Evolutionary conservation across 2,329 filamentous ascomycete species (phyloP).

Genomic region (Cladosporium austrohemisphaericum): DNA sequence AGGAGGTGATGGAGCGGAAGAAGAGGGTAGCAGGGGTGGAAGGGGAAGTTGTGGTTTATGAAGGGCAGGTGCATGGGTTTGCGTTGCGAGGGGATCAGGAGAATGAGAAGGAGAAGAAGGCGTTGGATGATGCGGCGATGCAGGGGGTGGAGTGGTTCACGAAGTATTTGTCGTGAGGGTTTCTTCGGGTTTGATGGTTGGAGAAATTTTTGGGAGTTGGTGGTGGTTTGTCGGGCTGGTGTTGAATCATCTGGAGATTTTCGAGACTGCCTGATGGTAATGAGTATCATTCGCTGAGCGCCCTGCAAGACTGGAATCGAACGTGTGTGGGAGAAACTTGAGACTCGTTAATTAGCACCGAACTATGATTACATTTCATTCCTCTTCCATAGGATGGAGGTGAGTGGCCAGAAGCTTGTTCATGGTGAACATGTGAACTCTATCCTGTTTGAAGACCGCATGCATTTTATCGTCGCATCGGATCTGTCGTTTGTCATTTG

Average conservation of each 20-base stretch:
- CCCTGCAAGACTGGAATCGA: no score
- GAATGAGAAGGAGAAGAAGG: slow-evolving; percentile 44
- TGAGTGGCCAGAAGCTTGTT: slow-evolving; percentile 92
- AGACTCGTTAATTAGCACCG: no score
- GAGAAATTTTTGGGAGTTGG: no score
- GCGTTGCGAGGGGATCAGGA: slow-evolving; percentile 42
- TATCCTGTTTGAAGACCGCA: slow-evolving; percentile 84
- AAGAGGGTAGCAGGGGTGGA: slow-evolving; percentile 28
- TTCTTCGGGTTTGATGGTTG: no score
- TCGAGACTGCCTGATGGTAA: no score
- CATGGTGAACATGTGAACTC: slow-evolving; percentile 99
- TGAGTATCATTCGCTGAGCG: no score
- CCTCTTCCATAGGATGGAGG: slow-evolving; percentile 77
- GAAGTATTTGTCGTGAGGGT: slow-evolving; percentile 17
- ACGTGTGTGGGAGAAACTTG: no score
- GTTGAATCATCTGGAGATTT: no score
- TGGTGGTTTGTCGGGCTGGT: no score
- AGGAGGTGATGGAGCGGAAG: slow-evolving; percentile 40
- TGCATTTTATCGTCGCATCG: slow-evolving; percentile 87
- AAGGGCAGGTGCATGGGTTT: slow-evolving; percentile 46
- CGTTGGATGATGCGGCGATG: slow-evolving; percentile 44
- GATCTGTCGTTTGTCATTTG: slow-evolving; percentile 86
- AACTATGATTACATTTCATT: not conserved
- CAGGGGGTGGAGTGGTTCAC: slow-evolving; percentile 24
- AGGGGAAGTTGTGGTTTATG: slow-evolving; percentile 41